Evolutionary conservation across 2,329 filamentous ascomycete species (phyloP), one percentile per base, ranked within the genome.

Genomic region (Talaromyces sp.): DNA sequence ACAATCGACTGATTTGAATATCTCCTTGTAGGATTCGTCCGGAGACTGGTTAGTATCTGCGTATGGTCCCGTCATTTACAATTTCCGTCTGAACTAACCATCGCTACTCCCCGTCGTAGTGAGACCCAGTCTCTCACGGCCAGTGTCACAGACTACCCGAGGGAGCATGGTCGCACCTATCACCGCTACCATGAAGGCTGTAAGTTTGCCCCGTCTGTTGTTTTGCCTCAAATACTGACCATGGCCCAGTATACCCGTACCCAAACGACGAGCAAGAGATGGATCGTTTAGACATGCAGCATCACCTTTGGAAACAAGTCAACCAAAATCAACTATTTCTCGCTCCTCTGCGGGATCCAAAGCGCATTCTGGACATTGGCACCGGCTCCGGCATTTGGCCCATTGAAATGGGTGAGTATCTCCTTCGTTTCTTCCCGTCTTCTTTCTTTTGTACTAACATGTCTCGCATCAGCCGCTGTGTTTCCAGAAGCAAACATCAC

Each of bases 311-410:
- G 69, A 80, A 78, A 54, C 61, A 81, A 49, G 65, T 80, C 32
- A 76, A 81, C 43, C 71, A 76, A 43, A 77, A 76, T 38, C 70
- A 70, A 43, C 69, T 84, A 41, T 80, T 78, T 69, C 73, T 78
- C 52, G 77, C 80, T 8, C 81, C 81, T 14, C 67, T 84, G 3
- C 66, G 71, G 13, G 67, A 75, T n/a, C 75, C 77, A 3, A 69
- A 78, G 60, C 75, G 76, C 26, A 80, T 86, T 14, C 75, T 86
- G 10, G 84, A 86, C 65, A 74, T 86, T 10, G 83, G 84, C 54
- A 86, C 82, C 7, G 86, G 86, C 17, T 85, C 84, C 0, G 85
- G 86, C 2, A 84, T 84, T 70, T 89, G 87, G 87, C 85, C 86
- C 13, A 86, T 90, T 61, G 84, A 88, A 67, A 83, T 90, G 77